These are phyloP conservation scores for Drechslerella coelobrocha DNA, from an alignment of 2,329 filamentous ascomycete species.

Conservation along the genomic window DNA sequence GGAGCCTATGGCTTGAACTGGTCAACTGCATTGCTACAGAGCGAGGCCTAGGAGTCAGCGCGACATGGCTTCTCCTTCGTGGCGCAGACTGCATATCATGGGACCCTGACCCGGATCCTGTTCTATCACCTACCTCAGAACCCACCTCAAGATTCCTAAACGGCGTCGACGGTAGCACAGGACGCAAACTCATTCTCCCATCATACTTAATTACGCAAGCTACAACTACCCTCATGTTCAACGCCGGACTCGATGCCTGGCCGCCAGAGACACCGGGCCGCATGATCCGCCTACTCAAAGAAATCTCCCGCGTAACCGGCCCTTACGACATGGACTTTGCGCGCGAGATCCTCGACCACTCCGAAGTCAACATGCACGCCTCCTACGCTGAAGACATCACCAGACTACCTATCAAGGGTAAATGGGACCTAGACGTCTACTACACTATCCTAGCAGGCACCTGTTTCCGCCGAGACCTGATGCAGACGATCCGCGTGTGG, in stretches of 20 bases:
- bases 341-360: constrained; percentile 33
- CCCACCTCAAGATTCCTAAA: neutral
- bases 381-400: constrained; percentile 39
- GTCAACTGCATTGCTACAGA: constrained; percentile 47
- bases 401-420: constrained; percentile 27
- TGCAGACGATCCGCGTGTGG: constrained; percentile 31
- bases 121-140: neutral
- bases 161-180: neutral
- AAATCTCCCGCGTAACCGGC: constrained; percentile 20
- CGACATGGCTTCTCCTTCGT: constrained; percentile 43
- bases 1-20: constrained; percentile 45
- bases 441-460: constrained; percentile 31
- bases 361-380: constrained; percentile 37
- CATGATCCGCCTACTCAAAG: constrained; percentile 34
- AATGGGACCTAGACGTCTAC: constrained; percentile 36
- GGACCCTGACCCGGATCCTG: neutral
- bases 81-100: constrained; percentile 23
- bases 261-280: constrained; percentile 39
- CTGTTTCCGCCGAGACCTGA: constrained; percentile 28
- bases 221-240: constrained; percentile 29
- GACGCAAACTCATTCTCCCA: constrained; percentile 30
- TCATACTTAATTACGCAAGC: constrained; percentile 38
- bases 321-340: constrained; percentile 32
- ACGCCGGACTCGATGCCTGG: constrained; percentile 41
- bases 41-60: constrained; percentile 40